These are phyloP conservation scores for Fusarium euwallaceae DNA, from an alignment of 2,329 filamentous ascomycete genomes.

Conservation along the genomic window DNA sequence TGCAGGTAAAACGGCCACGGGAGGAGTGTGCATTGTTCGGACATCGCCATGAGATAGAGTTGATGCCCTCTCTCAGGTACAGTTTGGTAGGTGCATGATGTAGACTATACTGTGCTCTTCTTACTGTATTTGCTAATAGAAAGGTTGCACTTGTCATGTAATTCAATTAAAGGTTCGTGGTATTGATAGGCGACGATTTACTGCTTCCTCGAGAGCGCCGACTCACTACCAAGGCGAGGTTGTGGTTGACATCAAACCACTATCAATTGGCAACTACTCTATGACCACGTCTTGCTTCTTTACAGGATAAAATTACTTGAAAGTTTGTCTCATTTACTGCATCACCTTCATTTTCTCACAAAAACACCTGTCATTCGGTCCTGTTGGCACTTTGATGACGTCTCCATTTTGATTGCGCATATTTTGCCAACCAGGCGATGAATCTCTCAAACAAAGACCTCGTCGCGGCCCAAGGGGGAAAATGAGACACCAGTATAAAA, in stretches of 20 bases:
- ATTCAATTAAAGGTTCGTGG: background rate
- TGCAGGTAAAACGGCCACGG: constrained; percentile 8
- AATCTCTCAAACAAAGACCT: constrained; percentile 8
- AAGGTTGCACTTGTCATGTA: background rate
- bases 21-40: constrained; percentile 15
- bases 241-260: background rate
- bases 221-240: background rate
- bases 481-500: too few relatives aligned
- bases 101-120: background rate
- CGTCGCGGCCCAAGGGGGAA: too few relatives aligned
- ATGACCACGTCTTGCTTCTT: too few relatives aligned
- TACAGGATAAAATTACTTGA: background rate
- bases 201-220: background rate
- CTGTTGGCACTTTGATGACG: constrained; percentile 26
- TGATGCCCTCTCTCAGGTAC: background rate
- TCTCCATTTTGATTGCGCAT: constrained; percentile 8
- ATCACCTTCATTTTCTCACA: constrained; percentile 13
- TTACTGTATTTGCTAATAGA: background rate
- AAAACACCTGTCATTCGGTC: constrained; percentile 1
- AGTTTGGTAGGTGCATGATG: background rate
- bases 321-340: background rate
- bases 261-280: too few relatives aligned
- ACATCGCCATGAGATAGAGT: background rate
- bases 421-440: constrained; percentile 26
- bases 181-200: background rate